phyloP scores from a whole-genome alignment of 768 basidiomycete genomes.

The Kwoniella sp. region DNA sequence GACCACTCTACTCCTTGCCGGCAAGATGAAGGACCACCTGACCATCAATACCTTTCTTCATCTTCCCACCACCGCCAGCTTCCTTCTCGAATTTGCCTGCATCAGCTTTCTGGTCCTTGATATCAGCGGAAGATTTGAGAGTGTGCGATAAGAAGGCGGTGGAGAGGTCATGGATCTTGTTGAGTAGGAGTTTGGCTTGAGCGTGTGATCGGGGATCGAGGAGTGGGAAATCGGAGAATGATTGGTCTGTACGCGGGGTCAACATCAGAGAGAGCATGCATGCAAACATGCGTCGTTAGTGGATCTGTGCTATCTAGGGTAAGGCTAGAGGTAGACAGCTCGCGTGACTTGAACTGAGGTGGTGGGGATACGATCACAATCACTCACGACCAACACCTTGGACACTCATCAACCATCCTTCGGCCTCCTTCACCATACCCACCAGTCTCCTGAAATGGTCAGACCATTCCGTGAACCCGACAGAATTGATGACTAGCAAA shows the following conservation, averaged over 20 bases:
- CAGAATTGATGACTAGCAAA: slow-evolving; percentile 73
- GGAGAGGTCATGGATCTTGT: slow-evolving; percentile 42
- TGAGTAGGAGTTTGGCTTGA: slow-evolving; percentile 24
- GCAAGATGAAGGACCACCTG: slow-evolving; percentile 48
- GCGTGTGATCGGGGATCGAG: slow-evolving; percentile 34
- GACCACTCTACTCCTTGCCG: slow-evolving; percentile 13
- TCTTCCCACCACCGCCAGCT: slow-evolving; percentile 38
- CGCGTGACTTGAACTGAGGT: too few relatives aligned
- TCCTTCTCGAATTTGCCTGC: slow-evolving; percentile 32
- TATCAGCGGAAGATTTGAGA: slow-evolving; percentile 14
- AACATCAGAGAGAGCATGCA: not conserved
- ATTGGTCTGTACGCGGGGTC: slow-evolving; percentile 52
- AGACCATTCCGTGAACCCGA: slow-evolving; percentile 77
- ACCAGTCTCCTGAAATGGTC: slow-evolving; percentile 68
- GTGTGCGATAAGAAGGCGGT: slow-evolving; percentile 38
- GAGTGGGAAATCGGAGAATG: slow-evolving; percentile 54
- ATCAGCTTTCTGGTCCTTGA: slow-evolving; percentile 39
- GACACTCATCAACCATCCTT: slow-evolving; percentile 43
- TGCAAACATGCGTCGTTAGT: slow-evolving; percentile 2
- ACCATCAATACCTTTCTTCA: slow-evolving; percentile 34
- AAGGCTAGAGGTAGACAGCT: too few relatives aligned
- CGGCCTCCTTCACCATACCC: slow-evolving; percentile 59
- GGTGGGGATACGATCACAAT: too few relatives aligned
- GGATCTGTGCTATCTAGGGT: too few relatives aligned
- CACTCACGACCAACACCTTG: slow-evolving; percentile 46